Evolutionary conservation across 2,329 filamentous ascomycete species (phyloP).

Genomic region (Diaporthe velutina): DNA sequence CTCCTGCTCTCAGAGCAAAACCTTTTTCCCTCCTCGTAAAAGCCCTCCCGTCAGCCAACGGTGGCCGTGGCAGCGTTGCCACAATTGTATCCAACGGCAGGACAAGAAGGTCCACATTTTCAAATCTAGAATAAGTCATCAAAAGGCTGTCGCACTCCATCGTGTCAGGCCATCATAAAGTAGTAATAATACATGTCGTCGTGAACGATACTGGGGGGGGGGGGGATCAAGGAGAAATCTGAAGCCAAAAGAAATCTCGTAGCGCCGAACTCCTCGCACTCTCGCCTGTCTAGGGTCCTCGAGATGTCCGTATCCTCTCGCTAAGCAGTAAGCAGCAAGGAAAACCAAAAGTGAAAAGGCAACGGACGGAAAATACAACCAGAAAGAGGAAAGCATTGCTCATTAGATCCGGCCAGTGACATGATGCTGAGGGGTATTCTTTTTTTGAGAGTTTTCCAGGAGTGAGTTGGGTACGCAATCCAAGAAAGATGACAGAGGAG

Average conservation of each 20-base stretch:
- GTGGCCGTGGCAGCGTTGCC: constrained; percentile 1
- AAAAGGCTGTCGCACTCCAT: neutral
- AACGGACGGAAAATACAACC: neutral
- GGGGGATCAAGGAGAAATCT: neutral
- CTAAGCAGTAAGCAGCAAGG: neutral
- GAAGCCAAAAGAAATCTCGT: neutral
- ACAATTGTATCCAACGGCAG: constrained; percentile 24
- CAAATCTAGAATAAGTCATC: constrained; percentile 25
- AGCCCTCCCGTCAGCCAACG: constrained; percentile 13
- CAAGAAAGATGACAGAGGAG: neutral
- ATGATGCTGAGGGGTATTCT: constrained; percentile 38
- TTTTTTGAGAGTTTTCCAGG: constrained; percentile 33
- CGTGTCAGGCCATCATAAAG: constrained; percentile 6
- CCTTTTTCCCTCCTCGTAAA: constrained; percentile 1
- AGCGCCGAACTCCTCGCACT: constrained; percentile 20
- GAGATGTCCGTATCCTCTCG: neutral
- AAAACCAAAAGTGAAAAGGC: neutral
- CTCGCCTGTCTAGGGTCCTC: constrained; percentile 34
- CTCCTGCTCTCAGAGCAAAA: constrained; percentile 11
- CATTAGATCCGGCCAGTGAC: constrained; percentile 26
- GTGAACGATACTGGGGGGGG: neutral
- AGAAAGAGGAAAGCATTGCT: constrained; percentile 16
- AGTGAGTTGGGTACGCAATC: constrained; percentile 24
- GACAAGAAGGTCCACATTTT: constrained; percentile 26
- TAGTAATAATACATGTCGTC: constrained; percentile 34